Evolutionary conservation across 2,329 filamentous ascomycete species (phyloP).

Genomic region (Pyricularia sp.): DNA sequence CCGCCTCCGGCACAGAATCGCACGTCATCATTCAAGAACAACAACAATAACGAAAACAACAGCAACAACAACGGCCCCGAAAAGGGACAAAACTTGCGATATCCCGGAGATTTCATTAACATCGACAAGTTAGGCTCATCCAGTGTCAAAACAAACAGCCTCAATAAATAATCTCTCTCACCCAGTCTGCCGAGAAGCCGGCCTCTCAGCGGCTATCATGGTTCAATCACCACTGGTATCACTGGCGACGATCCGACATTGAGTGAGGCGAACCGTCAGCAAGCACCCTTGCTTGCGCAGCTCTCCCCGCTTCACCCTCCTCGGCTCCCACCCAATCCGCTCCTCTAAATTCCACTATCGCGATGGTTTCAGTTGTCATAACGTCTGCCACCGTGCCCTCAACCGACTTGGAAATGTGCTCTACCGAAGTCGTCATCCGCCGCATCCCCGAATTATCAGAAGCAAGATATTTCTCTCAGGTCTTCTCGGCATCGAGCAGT

Average conservation of each 20-base stretch:
- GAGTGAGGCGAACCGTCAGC: slow-evolving; percentile 1
- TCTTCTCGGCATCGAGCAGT: slow-evolving; percentile 23
- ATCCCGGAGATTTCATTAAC: background rate
- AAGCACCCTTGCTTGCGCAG: background rate
- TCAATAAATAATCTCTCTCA: background rate
- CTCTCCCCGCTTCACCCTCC: background rate
- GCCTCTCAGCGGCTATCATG: slow-evolving; percentile 1
- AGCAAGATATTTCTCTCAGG: slow-evolving; percentile 26
- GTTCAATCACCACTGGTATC: background rate
- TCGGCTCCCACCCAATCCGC: background rate
- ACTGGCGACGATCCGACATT: background rate
- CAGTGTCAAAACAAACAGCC: background rate
- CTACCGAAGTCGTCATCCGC: slow-evolving; percentile 2
- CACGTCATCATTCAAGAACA: background rate
- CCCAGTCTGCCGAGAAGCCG: background rate
- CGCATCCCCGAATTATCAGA: slow-evolving; percentile 28
- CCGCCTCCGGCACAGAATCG: background rate
- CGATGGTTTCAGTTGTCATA: slow-evolving; percentile 16
- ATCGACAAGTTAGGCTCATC: no score
- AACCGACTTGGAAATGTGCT: slow-evolving; percentile 8
- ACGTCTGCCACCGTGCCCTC: slow-evolving; percentile 7
- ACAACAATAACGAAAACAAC: no score
- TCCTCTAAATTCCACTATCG: background rate
- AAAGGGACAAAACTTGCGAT: background rate
- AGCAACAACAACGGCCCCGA: background rate